Evolutionary conservation across 306 rosid species (phyloP).

Genomic region (Adenanthera pavonina): DNA sequence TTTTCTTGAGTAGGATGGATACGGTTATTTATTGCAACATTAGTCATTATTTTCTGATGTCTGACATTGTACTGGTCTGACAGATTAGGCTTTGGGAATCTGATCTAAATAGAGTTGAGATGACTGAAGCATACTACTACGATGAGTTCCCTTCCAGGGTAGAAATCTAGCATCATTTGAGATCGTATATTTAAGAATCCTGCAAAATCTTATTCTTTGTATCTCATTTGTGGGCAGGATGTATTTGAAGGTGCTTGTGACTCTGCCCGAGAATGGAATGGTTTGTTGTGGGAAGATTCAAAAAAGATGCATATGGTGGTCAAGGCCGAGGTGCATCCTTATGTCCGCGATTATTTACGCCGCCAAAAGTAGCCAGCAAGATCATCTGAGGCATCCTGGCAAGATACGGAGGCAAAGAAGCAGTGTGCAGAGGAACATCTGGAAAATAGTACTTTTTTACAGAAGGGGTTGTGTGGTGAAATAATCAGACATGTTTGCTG

Average conservation of each 20-base stretch:
- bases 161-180: slow-evolving; percentile 32
- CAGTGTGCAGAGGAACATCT: not conserved
- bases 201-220: slow-evolving; percentile 20
- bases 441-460: not conserved
- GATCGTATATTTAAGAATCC: slow-evolving; percentile 3
- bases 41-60: slow-evolving; percentile 39
- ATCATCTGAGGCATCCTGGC: slow-evolving; percentile 11
- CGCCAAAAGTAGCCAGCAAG: slow-evolving; percentile 61
- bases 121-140: slow-evolving; percentile 66
- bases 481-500: not conserved
- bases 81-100: slow-evolving; percentile 97
- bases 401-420: not conserved
- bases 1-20: not conserved
- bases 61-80: slow-evolving; percentile 32
- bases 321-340: slow-evolving; percentile 67
- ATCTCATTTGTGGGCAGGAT: slow-evolving; percentile 59
- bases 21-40: not conserved
- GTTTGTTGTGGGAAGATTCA: slow-evolving; percentile 89
- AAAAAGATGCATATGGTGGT: slow-evolving; percentile 86
- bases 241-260: slow-evolving; percentile 89
- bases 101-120: slow-evolving; percentile 90
- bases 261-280: slow-evolving; percentile 82
- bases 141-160: slow-evolving; percentile 95
- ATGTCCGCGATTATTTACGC: slow-evolving; percentile 77
- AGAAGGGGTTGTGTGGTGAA: not conserved